These are phyloP conservation scores for Bidens hawaiensis DNA, from an alignment of 140 eudicot species.

Conservation along the genomic window DNA sequence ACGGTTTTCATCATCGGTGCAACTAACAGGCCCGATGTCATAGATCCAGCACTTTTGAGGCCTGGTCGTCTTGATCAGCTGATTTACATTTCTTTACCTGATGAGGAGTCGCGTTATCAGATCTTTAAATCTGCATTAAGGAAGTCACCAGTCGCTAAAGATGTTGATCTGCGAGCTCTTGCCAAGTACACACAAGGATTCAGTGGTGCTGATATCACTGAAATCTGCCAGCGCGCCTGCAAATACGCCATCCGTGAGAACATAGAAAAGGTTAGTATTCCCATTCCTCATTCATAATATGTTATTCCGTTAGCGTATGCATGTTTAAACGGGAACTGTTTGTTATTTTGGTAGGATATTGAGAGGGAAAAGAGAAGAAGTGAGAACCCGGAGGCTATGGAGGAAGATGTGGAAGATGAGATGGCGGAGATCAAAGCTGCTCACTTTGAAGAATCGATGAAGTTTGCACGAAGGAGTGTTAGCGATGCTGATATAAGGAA, in stretches of 20 bases:
- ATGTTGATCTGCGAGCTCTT: conserved; percentile 47
- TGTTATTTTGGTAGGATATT: conserved; percentile 22
- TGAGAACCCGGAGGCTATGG: conserved; percentile 41
- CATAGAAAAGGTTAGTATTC: conserved; percentile 38
- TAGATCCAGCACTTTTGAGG: conserved; percentile 46
- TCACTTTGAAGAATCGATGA: conserved; percentile 53
- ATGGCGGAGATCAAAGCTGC: conserved; percentile 47
- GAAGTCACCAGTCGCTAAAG: conserved; percentile 45
- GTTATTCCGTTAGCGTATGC: not conserved
- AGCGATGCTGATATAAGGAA: conserved; percentile 42
- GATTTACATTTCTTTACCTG: conserved; percentile 46
- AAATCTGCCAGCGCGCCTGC: conserved; percentile 46
- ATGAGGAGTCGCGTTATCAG: conserved; percentile 41
- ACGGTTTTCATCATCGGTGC: conserved; percentile 50
- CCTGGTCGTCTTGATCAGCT: conserved; percentile 52
- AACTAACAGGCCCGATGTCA: conserved; percentile 44
- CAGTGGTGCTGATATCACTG: conserved; percentile 59
- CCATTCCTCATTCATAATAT: not conserved
- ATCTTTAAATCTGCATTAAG: conserved; percentile 47
- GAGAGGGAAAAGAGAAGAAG: conserved; percentile 38
- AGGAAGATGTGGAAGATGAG: conserved; percentile 35
- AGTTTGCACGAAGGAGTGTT: conserved; percentile 38
- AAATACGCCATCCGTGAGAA: conserved; percentile 60
- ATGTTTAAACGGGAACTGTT: no score
- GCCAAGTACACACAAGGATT: conserved; percentile 50